Conservation (phyloP, 2,329 filamentous ascomycete species). For the Talaromyces verruculosus region DNA sequence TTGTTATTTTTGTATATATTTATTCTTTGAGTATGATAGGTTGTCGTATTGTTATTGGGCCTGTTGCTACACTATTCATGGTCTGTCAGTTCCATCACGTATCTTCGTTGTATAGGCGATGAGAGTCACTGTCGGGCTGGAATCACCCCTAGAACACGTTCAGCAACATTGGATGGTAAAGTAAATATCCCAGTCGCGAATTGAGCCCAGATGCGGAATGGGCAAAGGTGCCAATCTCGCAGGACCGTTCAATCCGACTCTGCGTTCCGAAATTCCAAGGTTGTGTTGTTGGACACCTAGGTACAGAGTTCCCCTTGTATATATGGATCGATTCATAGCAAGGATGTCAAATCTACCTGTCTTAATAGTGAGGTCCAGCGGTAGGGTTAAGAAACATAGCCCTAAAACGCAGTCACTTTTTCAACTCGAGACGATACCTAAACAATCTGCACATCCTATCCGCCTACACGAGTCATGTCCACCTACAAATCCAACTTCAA, state of each 20-base stretch:
- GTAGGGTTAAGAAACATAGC: neutral
- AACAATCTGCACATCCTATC: neutral
- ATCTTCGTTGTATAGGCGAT: no score
- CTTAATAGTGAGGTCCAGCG: neutral
- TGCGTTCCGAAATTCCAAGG: no score
- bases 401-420: neutral
- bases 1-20: slow-evolving; percentile 6
- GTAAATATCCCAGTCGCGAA: no score
- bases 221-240: no score
- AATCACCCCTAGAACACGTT: no score
- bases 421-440: neutral
- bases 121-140: no score
- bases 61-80: no score
- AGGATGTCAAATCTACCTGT: neutral
- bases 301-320: neutral
- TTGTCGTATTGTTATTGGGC: neutral
- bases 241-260: no score
- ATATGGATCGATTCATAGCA: neutral
- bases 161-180: no score
- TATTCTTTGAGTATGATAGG: neutral
- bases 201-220: no score
- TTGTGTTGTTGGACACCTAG: neutral
- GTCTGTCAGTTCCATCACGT: no score
- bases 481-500: neutral
- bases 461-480: neutral